Evolutionary conservation across 139 green algal genomes (phyloP), one percentile per base, ranked within the genome.

Genomic region (Chlamydomonas sphaeroides): DNA sequence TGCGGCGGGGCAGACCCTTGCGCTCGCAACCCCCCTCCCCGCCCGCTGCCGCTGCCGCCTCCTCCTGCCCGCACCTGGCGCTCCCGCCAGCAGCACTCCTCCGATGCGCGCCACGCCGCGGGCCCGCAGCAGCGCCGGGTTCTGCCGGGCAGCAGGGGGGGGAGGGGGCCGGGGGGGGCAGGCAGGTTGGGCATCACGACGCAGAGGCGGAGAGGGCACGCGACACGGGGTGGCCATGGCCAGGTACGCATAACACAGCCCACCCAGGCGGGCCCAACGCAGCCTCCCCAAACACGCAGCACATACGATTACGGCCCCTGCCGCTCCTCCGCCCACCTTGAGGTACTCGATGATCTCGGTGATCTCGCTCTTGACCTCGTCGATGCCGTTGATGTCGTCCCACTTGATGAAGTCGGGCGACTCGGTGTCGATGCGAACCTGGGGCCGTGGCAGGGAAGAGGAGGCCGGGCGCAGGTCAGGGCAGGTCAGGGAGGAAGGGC

Each of bases 331-430:
- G 66, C 42, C 77, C 63, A 79, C 72, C 72, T 38, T 89, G 4
- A 93, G 83, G 89, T 90, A 93, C 51, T 91, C 89, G 56, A 93
- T 93, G 87, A 91, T 90, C 84, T 93, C 89, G 68, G 65, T 84
- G 69, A 93, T 91, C 85, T 93, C 89, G 0, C 42, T 35, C 85
- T 93, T 93, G 49, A 93, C 70, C 79, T 91, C 86, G 48, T 93
- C 89, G 56, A 93, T 91, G 77, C 89, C 89, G 78, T 93, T 87
- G 85, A 93, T 93, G 79, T 93, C 89, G 26, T 91, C 85, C 89
- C 89, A 93, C 32, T 80, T 67, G 61, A 93, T 93, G 71, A 93
- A 93, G 79, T 91, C 89, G 48, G 85, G 83, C 0, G 57, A 72
- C 20, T 42, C 75, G 30, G 83, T 88, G 87, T 93, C 89, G 56